Conservation (phyloP, 2,329 filamentous ascomycete genomes). For the Trichoderma lentiforme region DNA sequence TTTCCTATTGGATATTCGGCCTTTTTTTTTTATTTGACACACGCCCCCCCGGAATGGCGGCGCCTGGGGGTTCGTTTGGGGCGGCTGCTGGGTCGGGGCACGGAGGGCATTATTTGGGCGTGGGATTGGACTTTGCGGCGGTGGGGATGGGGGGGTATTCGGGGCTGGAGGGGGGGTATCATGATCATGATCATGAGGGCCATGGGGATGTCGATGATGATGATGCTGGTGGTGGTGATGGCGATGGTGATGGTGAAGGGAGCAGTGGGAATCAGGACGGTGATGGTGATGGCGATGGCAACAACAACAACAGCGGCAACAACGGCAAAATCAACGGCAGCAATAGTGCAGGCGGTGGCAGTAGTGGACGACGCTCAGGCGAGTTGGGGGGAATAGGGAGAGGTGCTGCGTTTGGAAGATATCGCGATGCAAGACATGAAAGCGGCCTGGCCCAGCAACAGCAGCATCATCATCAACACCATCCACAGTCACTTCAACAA, state of each 20-base stretch:
- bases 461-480: background rate
- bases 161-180: constrained; percentile 23
- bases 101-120: background rate
- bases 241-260: background rate
- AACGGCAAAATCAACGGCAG: background rate
- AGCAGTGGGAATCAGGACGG: background rate
- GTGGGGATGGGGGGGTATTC: constrained; percentile 19
- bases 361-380: background rate
- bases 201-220: background rate
- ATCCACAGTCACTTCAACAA: background rate
- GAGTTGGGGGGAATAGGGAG: background rate
- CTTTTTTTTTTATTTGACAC: background rate
- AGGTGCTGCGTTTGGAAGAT: background rate
- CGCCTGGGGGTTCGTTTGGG: constrained; percentile 19
- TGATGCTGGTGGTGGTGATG: background rate
- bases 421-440: background rate
- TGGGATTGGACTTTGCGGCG: constrained; percentile 1
- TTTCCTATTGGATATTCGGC: background rate
- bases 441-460: background rate
- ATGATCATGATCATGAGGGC: constrained; percentile 1
- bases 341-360: background rate
- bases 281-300: background rate
- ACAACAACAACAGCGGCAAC: background rate
- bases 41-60: background rate
- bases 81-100: constrained; percentile 16